Percentiles rank a stretch among this genome's conserved stretches.
These are phyloP conservation scores for Sutorius eximius DNA, from an alignment of 1,284 basidiomycete genomes.

Conservation along the genomic window DNA sequence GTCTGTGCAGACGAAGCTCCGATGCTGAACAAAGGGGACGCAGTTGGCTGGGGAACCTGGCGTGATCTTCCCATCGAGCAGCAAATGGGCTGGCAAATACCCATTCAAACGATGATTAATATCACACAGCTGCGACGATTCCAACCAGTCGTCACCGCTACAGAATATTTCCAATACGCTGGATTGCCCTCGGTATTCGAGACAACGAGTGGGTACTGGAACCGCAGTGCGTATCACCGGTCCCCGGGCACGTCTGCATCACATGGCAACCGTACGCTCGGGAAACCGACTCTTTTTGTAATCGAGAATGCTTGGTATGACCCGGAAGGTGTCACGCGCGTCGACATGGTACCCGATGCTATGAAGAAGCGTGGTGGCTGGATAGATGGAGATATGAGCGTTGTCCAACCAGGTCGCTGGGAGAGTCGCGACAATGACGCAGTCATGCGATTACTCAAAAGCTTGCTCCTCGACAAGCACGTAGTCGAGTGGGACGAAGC, in stretches of 20 bases:
- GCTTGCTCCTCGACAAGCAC: conserved; percentile 25
- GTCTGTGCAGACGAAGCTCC: conserved; percentile 35
- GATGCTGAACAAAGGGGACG: conserved; percentile 41
- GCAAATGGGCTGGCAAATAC: conserved; percentile 39
- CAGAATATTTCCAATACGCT: conserved; percentile 41
- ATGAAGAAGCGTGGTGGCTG: conserved; percentile 23
- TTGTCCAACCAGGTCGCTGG: conserved; percentile 23
- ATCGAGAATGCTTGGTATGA: conserved; percentile 41
- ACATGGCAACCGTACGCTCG: neutral
- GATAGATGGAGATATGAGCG: conserved; percentile 15
- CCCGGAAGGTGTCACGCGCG: conserved; percentile 33
- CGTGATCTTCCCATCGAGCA: conserved; percentile 35
- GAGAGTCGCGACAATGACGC: conserved; percentile 3
- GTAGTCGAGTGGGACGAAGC: conserved; percentile 35
- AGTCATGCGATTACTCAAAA: conserved; percentile 14
- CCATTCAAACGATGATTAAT: conserved; percentile 40
- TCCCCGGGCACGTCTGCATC: conserved; percentile 4
- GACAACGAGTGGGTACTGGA: conserved; percentile 38
- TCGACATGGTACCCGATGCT: conserved; percentile 30
- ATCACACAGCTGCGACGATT: conserved; percentile 38
- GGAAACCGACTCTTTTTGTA: conserved; percentile 29
- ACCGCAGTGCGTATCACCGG: conserved; percentile 31
- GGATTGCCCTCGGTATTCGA: conserved; percentile 33
- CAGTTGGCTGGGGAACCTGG: conserved; percentile 37
- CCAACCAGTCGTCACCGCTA: conserved; percentile 36